These are phyloP conservation scores for Fusarium tjaetaba DNA, from an alignment of 2,329 filamentous ascomycete genomes.

Conservation along the genomic window DNA sequence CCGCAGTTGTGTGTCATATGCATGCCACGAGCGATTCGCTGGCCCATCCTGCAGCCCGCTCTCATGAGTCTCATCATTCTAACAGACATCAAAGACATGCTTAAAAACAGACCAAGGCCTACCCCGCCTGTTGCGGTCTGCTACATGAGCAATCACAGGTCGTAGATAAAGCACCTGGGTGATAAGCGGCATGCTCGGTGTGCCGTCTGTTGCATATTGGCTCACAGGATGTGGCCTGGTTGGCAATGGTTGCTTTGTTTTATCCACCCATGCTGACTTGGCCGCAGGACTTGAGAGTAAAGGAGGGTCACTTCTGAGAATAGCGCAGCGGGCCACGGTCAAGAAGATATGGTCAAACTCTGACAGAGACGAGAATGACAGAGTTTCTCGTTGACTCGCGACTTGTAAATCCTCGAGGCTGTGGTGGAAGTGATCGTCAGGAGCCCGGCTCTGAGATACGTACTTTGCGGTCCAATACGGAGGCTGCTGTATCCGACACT, in stretches of 20 bases:
- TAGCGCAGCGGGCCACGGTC: conserved; percentile 33
- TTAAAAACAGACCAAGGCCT: conserved; percentile 21
- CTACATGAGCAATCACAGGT: conserved; percentile 37
- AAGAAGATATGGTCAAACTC: conserved; percentile 16
- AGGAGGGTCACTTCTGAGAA: conserved; percentile 30
- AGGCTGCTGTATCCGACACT: conserved; percentile 13
- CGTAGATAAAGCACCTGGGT: conserved; percentile 20
- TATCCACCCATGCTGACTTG: conserved; percentile 43
- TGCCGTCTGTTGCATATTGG: conserved; percentile 41
- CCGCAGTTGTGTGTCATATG: conserved; percentile 28
- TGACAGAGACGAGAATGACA: conserved; percentile 8
- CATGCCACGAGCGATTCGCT: conserved; percentile 35
- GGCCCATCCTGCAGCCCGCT: conserved; percentile 28
- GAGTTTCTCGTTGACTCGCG: conserved; percentile 20
- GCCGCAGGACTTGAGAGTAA: conserved; percentile 26
- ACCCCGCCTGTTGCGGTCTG: conserved; percentile 26
- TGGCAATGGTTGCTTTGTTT: conserved; percentile 36
- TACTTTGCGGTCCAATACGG: conserved; percentile 24
- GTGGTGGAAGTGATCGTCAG: conserved; percentile 30
- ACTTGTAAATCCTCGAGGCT: conserved; percentile 2
- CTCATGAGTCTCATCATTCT: background rate
- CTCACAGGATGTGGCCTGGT: conserved; percentile 35
- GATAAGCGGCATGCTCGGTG: conserved; percentile 40
- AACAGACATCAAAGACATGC: conserved; percentile 18
- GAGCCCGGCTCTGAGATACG: conserved; percentile 22